A percentile compares a stretch with the other conserved stretches of the same genome.
These are phyloP conservation scores for Skeletonema costatum DNA, from an alignment of 108 stramenopile genomes.

Conservation along the genomic window DNA sequence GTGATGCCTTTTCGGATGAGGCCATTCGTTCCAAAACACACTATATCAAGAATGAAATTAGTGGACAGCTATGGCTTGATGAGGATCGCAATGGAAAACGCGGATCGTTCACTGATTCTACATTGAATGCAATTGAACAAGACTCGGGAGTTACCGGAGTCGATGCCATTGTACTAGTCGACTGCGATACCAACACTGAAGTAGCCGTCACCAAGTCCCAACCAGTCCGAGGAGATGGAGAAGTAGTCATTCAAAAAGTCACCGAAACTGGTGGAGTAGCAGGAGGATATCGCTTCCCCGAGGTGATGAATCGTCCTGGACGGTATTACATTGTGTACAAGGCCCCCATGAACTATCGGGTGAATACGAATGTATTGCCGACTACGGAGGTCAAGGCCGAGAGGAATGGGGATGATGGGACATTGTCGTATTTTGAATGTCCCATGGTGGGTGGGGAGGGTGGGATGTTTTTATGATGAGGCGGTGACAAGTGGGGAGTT, in stretches of 20 bases:
- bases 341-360: slow-evolving; percentile 8
- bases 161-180: slow-evolving; percentile 8
- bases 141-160: slow-evolving; percentile 23
- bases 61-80: slow-evolving; percentile 15
- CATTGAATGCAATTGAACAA: slow-evolving; percentile 33
- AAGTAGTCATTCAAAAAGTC: background rate
- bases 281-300: slow-evolving; percentile 8
- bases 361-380: slow-evolving; percentile 19
- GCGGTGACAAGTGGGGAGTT: slow-evolving; percentile 17
- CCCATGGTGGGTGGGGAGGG: slow-evolving; percentile 29
- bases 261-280: background rate
- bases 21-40: too few relatives aligned
- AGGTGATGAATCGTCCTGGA: slow-evolving; percentile 7
- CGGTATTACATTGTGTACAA: slow-evolving; percentile 35
- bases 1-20: background rate
- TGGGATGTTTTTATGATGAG: background rate
- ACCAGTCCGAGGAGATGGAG: background rate
- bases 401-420: background rate
- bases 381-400: background rate
- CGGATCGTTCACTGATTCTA: slow-evolving; percentile 15
- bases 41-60: background rate
- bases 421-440: slow-evolving; percentile 3
- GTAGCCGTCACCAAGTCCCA: background rate
- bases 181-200: slow-evolving; percentile 10
- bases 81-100: slow-evolving; percentile 25